phyloP scores from a whole-genome alignment of 495 filamentous ascomycete species.

The Hyaloscypha finlandica region DNA sequence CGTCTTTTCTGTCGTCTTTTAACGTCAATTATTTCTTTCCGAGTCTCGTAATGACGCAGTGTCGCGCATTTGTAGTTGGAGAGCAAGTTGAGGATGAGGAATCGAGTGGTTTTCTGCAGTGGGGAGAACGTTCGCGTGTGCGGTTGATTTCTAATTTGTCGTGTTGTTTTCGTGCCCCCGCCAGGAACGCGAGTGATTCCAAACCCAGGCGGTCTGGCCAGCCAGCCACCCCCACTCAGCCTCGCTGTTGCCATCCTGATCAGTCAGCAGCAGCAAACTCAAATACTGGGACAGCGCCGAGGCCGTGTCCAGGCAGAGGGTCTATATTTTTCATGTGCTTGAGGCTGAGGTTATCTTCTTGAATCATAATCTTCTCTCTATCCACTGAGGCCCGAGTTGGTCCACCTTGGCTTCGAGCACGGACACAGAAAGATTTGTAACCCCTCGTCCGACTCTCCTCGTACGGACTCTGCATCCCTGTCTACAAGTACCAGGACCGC shows the following conservation, averaged over 20 bases:
- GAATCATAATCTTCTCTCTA: too few species aligned
- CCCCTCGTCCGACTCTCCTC: too few species aligned
- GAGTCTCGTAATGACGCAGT: neutral
- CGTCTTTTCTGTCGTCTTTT: slow-evolving; percentile 30
- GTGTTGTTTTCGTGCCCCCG: slow-evolving; percentile 4
- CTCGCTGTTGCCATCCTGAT: slow-evolving; percentile 5
- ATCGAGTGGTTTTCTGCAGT: neutral
- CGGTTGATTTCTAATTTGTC: slow-evolving; percentile 5
- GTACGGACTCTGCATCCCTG: too few species aligned
- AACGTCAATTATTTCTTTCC: neutral
- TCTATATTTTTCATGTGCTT: neutral
- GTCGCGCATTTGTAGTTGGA: slow-evolving; percentile 17
- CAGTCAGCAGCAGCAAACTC: slow-evolving; percentile 10
- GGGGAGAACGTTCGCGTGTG: slow-evolving; percentile 5
- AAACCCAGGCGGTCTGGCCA: slow-evolving; percentile 17
- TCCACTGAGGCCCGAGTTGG: too few species aligned
- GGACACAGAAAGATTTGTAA: too few species aligned
- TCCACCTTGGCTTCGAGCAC: too few species aligned
- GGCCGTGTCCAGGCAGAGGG: neutral
- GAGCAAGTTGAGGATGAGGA: slow-evolving; percentile 7
- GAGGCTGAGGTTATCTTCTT: neutral
- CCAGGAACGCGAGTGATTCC: slow-evolving; percentile 17
- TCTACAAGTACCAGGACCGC: too few species aligned
- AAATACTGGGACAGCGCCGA: neutral
- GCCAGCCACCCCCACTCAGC: neutral